phyloP scores from a whole-genome alignment of 129 eudicot genomes.

The carrot (Daucus carota) region DH1_v3.0 NC_030386.2:31964001-31964500 shows the following conservation, averaged over 20 bases:
- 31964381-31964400: background rate
- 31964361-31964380: background rate
- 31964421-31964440: conserved; percentile 42
- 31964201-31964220: background rate
- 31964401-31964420: conserved; percentile 43
- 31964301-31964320: background rate
- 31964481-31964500: background rate
- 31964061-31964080: background rate
- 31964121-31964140: background rate
- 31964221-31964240: background rate
- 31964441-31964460: background rate
- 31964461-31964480: background rate
- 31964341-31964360: background rate
- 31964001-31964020: background rate
- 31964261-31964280: background rate
- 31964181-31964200: background rate
- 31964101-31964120: background rate
- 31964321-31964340: background rate
- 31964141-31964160: background rate
- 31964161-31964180: background rate
- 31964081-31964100: background rate
- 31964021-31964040: background rate
- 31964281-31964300: too few species aligned
- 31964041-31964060: background rate
- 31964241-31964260: background rate